Base-by-base conservation (phyloP, 2,329 filamentous ascomycete genomes). In the Neofusicoccum laricinum region DNA sequence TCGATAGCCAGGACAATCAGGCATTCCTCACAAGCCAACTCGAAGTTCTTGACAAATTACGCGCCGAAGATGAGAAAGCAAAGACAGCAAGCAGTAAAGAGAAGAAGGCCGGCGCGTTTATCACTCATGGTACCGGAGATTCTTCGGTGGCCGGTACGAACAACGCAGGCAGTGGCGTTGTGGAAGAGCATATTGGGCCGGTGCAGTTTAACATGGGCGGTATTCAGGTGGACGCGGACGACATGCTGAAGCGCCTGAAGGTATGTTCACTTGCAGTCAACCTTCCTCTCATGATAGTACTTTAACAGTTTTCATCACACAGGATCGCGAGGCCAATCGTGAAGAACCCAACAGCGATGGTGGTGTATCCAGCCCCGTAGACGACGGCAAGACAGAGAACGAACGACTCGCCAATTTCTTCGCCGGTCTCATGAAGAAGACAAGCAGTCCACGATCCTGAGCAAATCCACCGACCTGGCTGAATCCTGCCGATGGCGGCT, bases 151-250 rank as follows among this genome's bases (percentile, higher is more conserved):
- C 38, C 7, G 63, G 53, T 19, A 64, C 53, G 5, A 48, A 57
- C 53, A 43, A 48, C 19, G 53, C 62, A 38, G 67, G 68, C 2
- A 75, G 74, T 45, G 74, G 75, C n/a, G 73, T 78, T 11, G 76
- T 79, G 4, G 76, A 79, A 63, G 75, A 78, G 65, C 93, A 96
- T 71, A 96, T 97, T 71, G 93, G 93, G 0, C 93, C 93, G 0
- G 93, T 97, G 68, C 93, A 97, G 73, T 97, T 98, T 80, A 99
- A 99, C 75, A 95, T 99, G 85, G 95, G 95, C 46, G 95, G 95
- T 61, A 97, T 99, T 67, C 93, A 97, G 74, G 91, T 97, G 34
- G 93, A 97, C 77, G 93, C 93, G 8, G 93, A 97, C 73, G 93
- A 97, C 72, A 95, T 96, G 90, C 80, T 97, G 65, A 90, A 93